These are phyloP conservation scores for Penicillium thymicola DNA, from an alignment of 2,329 filamentous ascomycete species.

Conservation along the genomic window DNA sequence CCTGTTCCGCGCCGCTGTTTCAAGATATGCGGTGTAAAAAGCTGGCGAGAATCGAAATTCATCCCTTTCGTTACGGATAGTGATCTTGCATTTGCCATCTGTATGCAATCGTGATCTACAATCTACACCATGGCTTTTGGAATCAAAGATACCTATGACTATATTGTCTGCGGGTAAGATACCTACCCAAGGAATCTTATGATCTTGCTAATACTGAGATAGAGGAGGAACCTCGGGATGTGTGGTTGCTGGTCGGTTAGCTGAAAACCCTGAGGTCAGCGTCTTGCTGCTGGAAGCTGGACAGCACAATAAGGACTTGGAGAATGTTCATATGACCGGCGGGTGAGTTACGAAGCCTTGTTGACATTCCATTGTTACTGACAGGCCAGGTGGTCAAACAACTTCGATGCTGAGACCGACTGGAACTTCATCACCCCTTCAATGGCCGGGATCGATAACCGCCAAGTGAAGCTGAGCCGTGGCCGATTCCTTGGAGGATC, in stretches of 20 bases:
- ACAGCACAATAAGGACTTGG: constrained; percentile 44
- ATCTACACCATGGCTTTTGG: constrained; percentile 15
- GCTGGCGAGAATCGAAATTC: background rate
- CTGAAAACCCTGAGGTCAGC: constrained; percentile 42
- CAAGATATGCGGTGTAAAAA: background rate
- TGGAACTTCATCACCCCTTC: constrained; percentile 46
- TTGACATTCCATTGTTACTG: background rate
- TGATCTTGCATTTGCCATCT: background rate
- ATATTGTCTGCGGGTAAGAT: constrained; percentile 32
- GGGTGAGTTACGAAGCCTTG: constrained; percentile 27
- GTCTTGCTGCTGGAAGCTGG: constrained; percentile 50
- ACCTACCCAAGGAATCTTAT: background rate
- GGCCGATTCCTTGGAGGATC: constrained; percentile 45
- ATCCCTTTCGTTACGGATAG: too few species aligned
- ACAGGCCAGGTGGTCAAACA: constrained; percentile 39
- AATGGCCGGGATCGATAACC: constrained; percentile 40
- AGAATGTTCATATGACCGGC: constrained; percentile 48
- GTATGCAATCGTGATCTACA: background rate
- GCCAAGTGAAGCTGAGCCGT: constrained; percentile 43
- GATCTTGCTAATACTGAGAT: background rate
- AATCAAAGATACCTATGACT: constrained; percentile 23
- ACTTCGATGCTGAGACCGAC: constrained; percentile 44
- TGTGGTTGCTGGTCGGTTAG: constrained; percentile 48
- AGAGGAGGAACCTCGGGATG: constrained; percentile 50
- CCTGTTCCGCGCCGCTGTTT: background rate